Percentiles rank a stretch among this genome's conserved stretches.
Conservation (phyloP, 2,329 filamentous ascomycete genomes). For the Kalmusia sp. region DNA sequence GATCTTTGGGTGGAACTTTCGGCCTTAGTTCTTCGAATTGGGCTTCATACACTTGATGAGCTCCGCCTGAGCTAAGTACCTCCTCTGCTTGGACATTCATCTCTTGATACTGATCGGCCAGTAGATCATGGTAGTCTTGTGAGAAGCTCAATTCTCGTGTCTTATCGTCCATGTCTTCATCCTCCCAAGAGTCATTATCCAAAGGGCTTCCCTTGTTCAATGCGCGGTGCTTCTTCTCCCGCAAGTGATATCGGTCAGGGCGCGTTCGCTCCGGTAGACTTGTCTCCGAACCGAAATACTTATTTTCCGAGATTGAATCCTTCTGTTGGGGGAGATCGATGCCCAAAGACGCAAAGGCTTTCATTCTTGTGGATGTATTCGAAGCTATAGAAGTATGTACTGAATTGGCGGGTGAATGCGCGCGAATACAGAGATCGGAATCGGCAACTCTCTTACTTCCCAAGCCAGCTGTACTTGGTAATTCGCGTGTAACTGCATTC, state of each 20-base stretch:
- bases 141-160: conserved; percentile 32
- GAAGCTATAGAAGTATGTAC: conserved; percentile 20
- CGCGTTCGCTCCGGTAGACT: background rate
- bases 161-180: conserved; percentile 27
- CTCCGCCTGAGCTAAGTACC: conserved; percentile 6
- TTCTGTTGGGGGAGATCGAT: conserved; percentile 19
- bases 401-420: conserved; percentile 1
- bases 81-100: conserved; percentile 16
- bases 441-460: background rate
- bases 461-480: background rate
- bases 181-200: conserved; percentile 23
- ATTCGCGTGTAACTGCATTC: background rate
- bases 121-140: conserved; percentile 38
- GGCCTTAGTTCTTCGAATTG: background rate
- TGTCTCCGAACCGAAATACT: background rate
- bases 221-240: conserved; percentile 20
- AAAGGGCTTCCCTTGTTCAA: conserved; percentile 20
- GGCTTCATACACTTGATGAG: conserved; percentile 7
- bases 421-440: background rate
- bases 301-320: conserved; percentile 7
- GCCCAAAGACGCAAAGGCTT: conserved; percentile 29
- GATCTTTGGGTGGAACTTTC: conserved; percentile 9
- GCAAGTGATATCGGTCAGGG: conserved; percentile 14
- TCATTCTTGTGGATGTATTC: conserved; percentile 26
- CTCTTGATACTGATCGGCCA: conserved; percentile 34